Evolutionary conservation across 2,329 filamentous ascomycete species (phyloP).

Genomic region (Fusarium haematococcum): DNA sequence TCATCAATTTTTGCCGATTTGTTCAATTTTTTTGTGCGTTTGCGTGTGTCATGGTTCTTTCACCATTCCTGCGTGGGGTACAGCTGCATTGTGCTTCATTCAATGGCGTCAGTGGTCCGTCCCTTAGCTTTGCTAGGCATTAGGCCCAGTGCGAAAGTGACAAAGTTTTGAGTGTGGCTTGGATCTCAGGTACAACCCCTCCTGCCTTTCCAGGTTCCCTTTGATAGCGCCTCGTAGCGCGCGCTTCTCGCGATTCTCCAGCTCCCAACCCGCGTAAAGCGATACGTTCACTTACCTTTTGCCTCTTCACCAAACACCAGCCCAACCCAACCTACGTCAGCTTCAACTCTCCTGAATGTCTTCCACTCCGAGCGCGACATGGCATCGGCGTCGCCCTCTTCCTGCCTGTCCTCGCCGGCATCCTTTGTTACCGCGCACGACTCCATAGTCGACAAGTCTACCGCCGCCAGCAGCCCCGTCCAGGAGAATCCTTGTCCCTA

Average conservation of each 20-base stretch:
- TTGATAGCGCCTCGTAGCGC: constrained; percentile 28
- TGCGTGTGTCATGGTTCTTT: background rate
- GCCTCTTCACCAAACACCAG: constrained; percentile 1
- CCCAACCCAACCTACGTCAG: background rate
- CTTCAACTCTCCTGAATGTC: constrained; percentile 22
- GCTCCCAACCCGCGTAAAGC: constrained; percentile 32
- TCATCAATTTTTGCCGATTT: background rate
- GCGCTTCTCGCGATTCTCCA: constrained; percentile 31
- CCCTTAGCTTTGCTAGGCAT: background rate
- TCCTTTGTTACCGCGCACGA: constrained; percentile 53
- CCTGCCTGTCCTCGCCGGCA: constrained; percentile 45
- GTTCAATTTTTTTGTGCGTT: background rate
- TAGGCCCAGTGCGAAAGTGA: constrained; percentile 25
- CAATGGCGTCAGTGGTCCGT: constrained; percentile 19
- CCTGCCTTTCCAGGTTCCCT: constrained; percentile 4
- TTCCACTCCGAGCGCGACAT: constrained; percentile 31
- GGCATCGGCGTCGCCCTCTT: constrained; percentile 37
- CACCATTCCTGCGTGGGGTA: background rate
- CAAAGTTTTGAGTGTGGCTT: constrained; percentile 8
- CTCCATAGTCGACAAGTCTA: constrained; percentile 46
- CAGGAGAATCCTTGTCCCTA: constrained; percentile 55
- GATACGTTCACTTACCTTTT: constrained; percentile 6
- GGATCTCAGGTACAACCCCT: constrained; percentile 33
- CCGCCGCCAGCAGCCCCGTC: constrained; percentile 52
- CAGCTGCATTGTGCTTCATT: background rate